phyloP scores from a whole-genome alignment of 345 rosid species.

The Hibiscus trionum region DNA sequence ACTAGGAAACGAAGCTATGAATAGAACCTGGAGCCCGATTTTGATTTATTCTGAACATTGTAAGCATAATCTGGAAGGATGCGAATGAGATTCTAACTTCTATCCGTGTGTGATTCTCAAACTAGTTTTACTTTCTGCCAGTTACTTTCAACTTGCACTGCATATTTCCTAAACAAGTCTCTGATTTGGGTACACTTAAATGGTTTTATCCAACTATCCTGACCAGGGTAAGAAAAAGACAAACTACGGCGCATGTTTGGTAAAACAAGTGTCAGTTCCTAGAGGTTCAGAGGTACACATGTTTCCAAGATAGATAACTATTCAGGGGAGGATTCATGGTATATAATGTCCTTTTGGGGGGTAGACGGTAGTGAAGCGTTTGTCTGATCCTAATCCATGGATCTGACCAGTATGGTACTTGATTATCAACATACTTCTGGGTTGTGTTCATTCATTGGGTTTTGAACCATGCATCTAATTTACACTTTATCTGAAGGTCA shows the following conservation, averaged over 20 bases:
- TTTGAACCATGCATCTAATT: not conserved
- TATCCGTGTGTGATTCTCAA: not conserved
- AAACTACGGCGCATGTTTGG: not conserved
- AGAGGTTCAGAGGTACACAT: not conserved
- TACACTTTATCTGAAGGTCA: not conserved
- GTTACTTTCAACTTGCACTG: not conserved
- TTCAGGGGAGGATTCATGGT: not conserved
- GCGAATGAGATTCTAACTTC: not conserved
- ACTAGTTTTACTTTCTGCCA: not conserved
- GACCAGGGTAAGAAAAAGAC: not conserved
- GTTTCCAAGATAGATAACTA: not conserved
- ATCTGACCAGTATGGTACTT: not conserved
- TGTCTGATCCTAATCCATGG: not conserved
- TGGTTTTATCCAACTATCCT: not conserved
- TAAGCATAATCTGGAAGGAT: not conserved
- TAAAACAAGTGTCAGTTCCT: not conserved
- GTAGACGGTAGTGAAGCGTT: not conserved
- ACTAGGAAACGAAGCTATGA: not conserved
- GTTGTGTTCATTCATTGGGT: not conserved
- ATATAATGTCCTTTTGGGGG: not conserved
- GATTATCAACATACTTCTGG: not conserved
- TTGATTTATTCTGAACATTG: not conserved
- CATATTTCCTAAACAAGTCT: not conserved
- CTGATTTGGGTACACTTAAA: not conserved
- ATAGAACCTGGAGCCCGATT: not conserved